Percentiles rank a stretch among this genome's conserved stretches.
Evolutionary conservation across 2,329 filamentous ascomycete genomes (phyloP).

Genomic region (Phoma sp.): DNA sequence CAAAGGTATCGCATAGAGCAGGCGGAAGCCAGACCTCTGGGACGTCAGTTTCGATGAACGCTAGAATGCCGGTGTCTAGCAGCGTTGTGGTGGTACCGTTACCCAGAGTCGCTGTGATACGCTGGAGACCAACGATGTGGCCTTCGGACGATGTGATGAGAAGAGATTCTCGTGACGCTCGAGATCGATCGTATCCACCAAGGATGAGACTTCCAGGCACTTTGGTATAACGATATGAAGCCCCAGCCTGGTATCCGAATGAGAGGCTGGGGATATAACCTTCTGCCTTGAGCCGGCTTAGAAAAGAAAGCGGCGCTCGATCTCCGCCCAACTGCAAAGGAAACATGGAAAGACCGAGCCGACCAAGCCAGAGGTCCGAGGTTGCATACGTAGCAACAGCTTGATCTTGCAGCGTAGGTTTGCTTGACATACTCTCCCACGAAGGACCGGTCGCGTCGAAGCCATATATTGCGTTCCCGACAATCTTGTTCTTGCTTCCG

Average conservation of each 20-base stretch:
- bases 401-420: not conserved
- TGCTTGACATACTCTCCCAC: not conserved
- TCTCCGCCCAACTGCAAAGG: not conserved
- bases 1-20: too few relatives aligned
- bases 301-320: not conserved
- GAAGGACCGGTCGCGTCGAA: not conserved
- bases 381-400: not conserved
- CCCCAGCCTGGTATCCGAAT: not conserved
- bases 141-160: too few relatives aligned
- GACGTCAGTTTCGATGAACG: too few relatives aligned
- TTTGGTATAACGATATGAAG: not conserved
- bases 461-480: not conserved
- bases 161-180: too few relatives aligned
- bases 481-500: not conserved
- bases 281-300: not conserved
- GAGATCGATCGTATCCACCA: too few relatives aligned
- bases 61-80: too few relatives aligned
- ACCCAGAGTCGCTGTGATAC: too few relatives aligned
- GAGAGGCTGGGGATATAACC: not conserved
- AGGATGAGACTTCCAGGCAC: too few relatives aligned
- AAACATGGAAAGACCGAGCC: not conserved
- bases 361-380: not conserved
- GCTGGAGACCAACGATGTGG: too few relatives aligned
- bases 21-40: too few relatives aligned
- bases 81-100: too few relatives aligned